Percentiles rank a stretch among this genome's conserved stretches.
Conservation (phyloP, 352 stramenopile species). For the Plasmopara viticola region DNA sequence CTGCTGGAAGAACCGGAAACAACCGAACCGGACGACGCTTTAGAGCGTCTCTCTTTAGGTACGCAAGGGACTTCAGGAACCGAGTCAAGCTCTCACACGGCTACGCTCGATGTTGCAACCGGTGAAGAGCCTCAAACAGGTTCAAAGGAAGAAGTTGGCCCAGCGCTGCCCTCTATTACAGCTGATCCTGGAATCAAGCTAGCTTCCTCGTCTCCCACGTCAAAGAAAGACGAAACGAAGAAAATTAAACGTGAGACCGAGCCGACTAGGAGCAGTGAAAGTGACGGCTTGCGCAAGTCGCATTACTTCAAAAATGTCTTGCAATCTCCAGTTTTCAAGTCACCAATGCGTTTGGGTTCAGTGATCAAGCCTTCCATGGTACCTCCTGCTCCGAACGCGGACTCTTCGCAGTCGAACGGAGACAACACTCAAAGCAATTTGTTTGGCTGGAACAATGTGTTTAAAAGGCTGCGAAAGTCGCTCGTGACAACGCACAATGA, state of each 20-base stretch:
- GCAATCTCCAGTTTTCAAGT: slow-evolving; percentile 78
- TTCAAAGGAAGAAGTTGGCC: slow-evolving; percentile 3
- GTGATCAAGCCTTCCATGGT: slow-evolving; percentile 60
- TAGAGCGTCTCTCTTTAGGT: slow-evolving; percentile 7
- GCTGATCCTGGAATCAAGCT: slow-evolving; percentile 10
- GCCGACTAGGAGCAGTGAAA: slow-evolving; percentile 19
- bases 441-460: slow-evolving; percentile 78
- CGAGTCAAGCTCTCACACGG: slow-evolving; percentile 4
- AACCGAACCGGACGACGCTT: slow-evolving; percentile 3
- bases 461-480: slow-evolving; percentile 76
- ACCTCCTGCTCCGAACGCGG: slow-evolving; percentile 22
- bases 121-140: slow-evolving; percentile 7
- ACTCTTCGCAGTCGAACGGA: slow-evolving; percentile 21
- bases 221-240: slow-evolving; percentile 11
- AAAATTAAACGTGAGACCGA: slow-evolving; percentile 26
- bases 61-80: slow-evolving; percentile 2
- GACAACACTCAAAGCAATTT: slow-evolving; percentile 34
- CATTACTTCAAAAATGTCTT: slow-evolving; percentile 85
- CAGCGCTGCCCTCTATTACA: slow-evolving; percentile 4
- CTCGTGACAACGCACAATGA: slow-evolving; percentile 56
- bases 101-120: slow-evolving; percentile 1
- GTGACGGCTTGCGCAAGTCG: slow-evolving; percentile 52
- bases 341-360: slow-evolving; percentile 64
- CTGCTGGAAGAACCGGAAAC: slow-evolving; percentile 8
- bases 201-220: slow-evolving; percentile 9